These are phyloP conservation scores for Pseudogymnoascus sp. DNA, from an alignment of 2,329 filamentous ascomycete genomes.

Conservation along the genomic window DNA sequence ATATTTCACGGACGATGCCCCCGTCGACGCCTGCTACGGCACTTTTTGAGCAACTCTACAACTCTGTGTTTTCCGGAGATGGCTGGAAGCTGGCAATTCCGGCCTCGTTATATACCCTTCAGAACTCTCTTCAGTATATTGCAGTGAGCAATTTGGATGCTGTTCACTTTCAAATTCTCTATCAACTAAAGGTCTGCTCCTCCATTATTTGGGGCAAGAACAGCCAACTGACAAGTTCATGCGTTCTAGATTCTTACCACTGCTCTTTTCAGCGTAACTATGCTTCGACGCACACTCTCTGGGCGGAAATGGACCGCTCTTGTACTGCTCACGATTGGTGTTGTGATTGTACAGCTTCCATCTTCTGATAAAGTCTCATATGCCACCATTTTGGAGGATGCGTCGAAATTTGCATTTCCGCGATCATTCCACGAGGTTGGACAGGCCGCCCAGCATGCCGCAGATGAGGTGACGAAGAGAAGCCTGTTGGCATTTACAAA, in stretches of 20 bases:
- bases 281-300: conserved; percentile 65
- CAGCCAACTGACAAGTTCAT: not conserved
- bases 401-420: conserved; percentile 56
- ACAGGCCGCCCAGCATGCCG: conserved; percentile 45
- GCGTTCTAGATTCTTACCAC: conserved; percentile 66
- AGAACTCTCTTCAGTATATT: conserved; percentile 90
- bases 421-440: conserved; percentile 71
- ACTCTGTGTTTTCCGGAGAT: conserved; percentile 76
- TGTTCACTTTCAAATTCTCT: conserved; percentile 86
- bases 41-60: conserved; percentile 71
- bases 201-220: not conserved
- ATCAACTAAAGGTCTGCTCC: conserved; percentile 71
- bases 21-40: conserved; percentile 73
- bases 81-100: conserved; percentile 93
- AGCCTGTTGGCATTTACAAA: conserved; percentile 44
- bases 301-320: conserved; percentile 72
- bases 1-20: conserved; percentile 69
- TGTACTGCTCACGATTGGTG: conserved; percentile 69
- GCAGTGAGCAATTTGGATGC: conserved; percentile 86
- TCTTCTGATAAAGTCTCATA: conserved; percentile 47
- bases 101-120: conserved; percentile 77
- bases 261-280: conserved; percentile 73
- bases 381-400: conserved; percentile 52
- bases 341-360: conserved; percentile 78
- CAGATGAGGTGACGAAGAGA: conserved; percentile 42